These are phyloP conservation scores for Gastrodia elata DNA, from an alignment of 106 monocot genomes.

Conservation along the genomic window DNA sequence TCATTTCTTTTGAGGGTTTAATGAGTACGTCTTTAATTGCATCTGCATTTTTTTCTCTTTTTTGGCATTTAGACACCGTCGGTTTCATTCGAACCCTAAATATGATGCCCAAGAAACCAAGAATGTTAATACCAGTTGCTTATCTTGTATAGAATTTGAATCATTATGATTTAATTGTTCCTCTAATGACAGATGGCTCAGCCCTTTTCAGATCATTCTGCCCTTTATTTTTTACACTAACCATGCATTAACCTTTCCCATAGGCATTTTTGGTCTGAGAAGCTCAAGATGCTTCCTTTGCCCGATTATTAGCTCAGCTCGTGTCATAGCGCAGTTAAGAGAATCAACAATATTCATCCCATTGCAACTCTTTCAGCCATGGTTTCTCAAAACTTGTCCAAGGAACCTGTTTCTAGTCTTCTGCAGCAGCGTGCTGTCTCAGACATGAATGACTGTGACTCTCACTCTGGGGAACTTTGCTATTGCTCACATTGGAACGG, in stretches of 20 bases:
- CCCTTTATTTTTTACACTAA: neutral
- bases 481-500: neutral
- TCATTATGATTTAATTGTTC: neutral
- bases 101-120: neutral
- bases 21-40: neutral
- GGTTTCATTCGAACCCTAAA: slow-evolving; percentile 1
- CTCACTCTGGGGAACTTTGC: neutral
- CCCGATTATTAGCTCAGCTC: no score
- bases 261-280: neutral
- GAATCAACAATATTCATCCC: neutral
- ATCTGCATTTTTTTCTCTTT: neutral
- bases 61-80: neutral
- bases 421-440: neutral
- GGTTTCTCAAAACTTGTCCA: neutral
- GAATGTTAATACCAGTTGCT: neutral
- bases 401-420: neutral
- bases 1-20: neutral
- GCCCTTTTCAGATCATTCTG: neutral
- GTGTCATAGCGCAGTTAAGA: neutral
- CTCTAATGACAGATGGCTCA: neutral
- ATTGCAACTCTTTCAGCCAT: neutral
- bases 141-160: neutral
- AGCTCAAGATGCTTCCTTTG: neutral
- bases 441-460: neutral
- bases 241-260: neutral